phyloP scores from a whole-genome alignment of 2,329 filamentous ascomycete genomes.

The Penicillium sp. region DNA sequence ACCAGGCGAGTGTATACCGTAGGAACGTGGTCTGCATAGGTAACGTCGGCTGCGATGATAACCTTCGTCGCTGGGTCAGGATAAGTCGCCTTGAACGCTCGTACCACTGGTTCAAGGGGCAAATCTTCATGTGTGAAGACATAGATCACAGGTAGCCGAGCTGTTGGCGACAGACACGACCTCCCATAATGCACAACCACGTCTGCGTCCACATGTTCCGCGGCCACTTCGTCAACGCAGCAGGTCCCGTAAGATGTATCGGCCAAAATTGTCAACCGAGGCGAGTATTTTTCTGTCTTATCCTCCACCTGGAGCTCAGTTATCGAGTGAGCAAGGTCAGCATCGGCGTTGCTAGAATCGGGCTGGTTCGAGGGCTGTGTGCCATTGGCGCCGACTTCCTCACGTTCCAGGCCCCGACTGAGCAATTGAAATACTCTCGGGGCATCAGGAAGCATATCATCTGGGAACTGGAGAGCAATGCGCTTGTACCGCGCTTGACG shows the following conservation, averaged over 20 bases:
- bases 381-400: slow-evolving; percentile 17
- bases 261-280: slow-evolving; percentile 74
- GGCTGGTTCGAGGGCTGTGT: slow-evolving; percentile 13
- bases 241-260: slow-evolving; percentile 97
- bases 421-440: slow-evolving; percentile 72
- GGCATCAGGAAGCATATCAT: slow-evolving; percentile 85
- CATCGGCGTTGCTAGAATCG: slow-evolving; percentile 10
- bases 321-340: slow-evolving; percentile 23
- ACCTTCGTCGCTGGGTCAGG: slow-evolving; percentile 61
- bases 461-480: slow-evolving; percentile 92
- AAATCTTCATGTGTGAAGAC: slow-evolving; percentile 78
- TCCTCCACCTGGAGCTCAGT: slow-evolving; percentile 26
- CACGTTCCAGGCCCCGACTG: slow-evolving; percentile 47
- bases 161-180: slow-evolving; percentile 86
- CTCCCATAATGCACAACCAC: slow-evolving; percentile 93
- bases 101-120: slow-evolving; percentile 56
- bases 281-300: slow-evolving; percentile 21
- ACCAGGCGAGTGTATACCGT: slow-evolving; percentile 55
- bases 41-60: slow-evolving; percentile 85
- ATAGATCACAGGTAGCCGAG: slow-evolving; percentile 81
- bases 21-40: slow-evolving; percentile 72
- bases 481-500: slow-evolving; percentile 66
- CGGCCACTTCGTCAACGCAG: slow-evolving; percentile 94
- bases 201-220: slow-evolving; percentile 87
- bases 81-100: slow-evolving; percentile 68